phyloP scores from a whole-genome alignment of 169 alveolate species.

The Perkinsus chesapeaki region DNA sequence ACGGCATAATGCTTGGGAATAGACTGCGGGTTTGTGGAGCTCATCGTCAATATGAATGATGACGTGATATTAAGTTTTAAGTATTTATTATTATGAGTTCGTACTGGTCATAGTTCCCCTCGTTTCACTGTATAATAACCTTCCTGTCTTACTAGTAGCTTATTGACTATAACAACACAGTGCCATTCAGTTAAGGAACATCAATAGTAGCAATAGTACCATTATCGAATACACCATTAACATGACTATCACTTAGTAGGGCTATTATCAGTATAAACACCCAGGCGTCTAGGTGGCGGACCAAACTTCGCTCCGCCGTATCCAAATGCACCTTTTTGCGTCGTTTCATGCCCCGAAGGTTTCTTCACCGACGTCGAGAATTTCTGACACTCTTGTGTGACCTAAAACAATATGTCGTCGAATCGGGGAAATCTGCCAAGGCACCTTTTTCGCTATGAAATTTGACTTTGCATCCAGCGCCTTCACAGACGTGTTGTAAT shows the following conservation, averaged over 20 bases:
- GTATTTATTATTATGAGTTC: too few relatives aligned
- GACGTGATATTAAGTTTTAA: too few relatives aligned
- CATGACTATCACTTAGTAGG: not conserved
- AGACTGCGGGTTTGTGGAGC: too few relatives aligned
- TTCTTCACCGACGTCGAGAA: not conserved
- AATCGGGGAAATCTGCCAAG: not conserved
- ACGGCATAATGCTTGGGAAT: too few relatives aligned
- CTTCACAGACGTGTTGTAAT: not conserved
- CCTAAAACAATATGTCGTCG: not conserved
- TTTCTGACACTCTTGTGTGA: not conserved
- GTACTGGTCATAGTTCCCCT: too few relatives aligned
- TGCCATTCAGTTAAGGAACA: too few relatives aligned
- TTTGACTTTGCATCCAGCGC: not conserved
- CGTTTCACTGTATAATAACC: too few relatives aligned
- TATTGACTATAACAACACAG: too few relatives aligned
- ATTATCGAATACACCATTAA: not conserved
- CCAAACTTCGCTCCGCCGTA: not conserved
- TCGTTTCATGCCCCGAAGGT: not conserved
- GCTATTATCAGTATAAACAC: not conserved
- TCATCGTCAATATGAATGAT: too few relatives aligned
- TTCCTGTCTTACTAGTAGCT: too few relatives aligned
- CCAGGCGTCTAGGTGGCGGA: not conserved
- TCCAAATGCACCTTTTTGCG: not conserved
- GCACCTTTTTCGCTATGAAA: not conserved
- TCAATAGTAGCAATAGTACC: not conserved